Evolutionary conservation across 2,329 filamentous ascomycete genomes (phyloP).

Genomic region (Ophiocordyceps australis): DNA sequence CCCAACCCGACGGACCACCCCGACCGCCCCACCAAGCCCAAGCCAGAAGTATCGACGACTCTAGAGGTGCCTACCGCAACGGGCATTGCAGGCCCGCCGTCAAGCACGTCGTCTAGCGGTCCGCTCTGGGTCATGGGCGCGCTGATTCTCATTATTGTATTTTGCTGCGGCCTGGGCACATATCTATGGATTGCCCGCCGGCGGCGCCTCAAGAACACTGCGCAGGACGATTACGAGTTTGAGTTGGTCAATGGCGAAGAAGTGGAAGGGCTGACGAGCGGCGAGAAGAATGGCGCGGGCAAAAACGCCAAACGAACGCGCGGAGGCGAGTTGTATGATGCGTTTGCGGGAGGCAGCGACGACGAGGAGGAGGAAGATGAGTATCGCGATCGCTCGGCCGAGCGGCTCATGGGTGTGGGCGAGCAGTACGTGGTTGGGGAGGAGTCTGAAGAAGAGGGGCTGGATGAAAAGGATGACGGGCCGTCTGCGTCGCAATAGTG

Average conservation of each 20-base stretch:
- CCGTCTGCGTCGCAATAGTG: too few relatives aligned
- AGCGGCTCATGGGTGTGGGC: slow-evolving; percentile 8
- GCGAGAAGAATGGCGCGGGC: slow-evolving; percentile 24
- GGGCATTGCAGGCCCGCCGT: slow-evolving; percentile 75
- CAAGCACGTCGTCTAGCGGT: slow-evolving; percentile 70
- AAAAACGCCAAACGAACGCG: slow-evolving; percentile 32
- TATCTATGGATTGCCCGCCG: slow-evolving; percentile 71
- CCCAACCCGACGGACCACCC: slow-evolving; percentile 42
- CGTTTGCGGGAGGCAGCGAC: slow-evolving; percentile 72
- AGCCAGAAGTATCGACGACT: slow-evolving; percentile 16
- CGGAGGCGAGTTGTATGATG: slow-evolving; percentile 89
- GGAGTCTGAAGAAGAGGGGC: slow-evolving; percentile 21
- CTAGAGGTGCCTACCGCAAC: slow-evolving; percentile 41
- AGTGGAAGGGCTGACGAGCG: slow-evolving; percentile 31
- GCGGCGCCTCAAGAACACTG: slow-evolving; percentile 54
- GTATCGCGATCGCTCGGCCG: slow-evolving; percentile 20
- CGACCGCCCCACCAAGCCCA: slow-evolving; percentile 38
- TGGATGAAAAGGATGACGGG: neutral
- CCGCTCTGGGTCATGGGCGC: slow-evolving; percentile 90
- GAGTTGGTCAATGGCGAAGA: slow-evolving; percentile 81
- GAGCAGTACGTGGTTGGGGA: slow-evolving; percentile 33
- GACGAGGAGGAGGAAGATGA: slow-evolving; percentile 38
- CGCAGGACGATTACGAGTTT: slow-evolving; percentile 80
- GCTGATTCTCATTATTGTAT: slow-evolving; percentile 64
- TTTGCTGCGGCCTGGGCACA: slow-evolving; percentile 62